Evolutionary conservation across 2,329 filamentous ascomycete species (phyloP).

Genomic region (Gyromitra esculenta): DNA sequence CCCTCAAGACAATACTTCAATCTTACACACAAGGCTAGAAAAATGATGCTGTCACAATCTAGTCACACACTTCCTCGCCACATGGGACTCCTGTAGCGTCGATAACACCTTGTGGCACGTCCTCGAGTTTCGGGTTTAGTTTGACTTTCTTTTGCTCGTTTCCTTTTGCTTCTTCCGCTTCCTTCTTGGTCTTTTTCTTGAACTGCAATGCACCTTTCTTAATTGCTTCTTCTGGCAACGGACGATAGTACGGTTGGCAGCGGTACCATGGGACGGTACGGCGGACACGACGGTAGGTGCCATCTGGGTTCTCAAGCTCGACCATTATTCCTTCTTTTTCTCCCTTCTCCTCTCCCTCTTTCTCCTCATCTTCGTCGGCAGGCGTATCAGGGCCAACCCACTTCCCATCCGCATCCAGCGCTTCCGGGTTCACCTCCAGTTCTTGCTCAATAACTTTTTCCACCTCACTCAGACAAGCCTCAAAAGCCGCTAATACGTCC

Average conservation of each 20-base stretch:
- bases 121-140: slow-evolving; percentile 27
- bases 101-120: not conserved
- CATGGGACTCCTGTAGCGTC: not conserved
- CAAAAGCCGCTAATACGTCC: slow-evolving; percentile 71
- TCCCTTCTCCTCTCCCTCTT: slow-evolving; percentile 60
- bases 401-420: slow-evolving; percentile 50
- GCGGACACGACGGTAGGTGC: slow-evolving; percentile 33
- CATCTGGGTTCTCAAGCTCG: slow-evolving; percentile 37
- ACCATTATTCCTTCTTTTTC: slow-evolving; percentile 48
- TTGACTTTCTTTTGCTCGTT: slow-evolving; percentile 31
- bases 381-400: slow-evolving; percentile 53
- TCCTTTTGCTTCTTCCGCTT: slow-evolving; percentile 57
- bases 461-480: slow-evolving; percentile 77
- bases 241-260: slow-evolving; percentile 56
- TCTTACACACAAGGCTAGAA: not conserved
- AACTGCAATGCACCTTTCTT: slow-evolving; percentile 81
- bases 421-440: slow-evolving; percentile 66
- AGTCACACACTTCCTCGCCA: slow-evolving; percentile 14
- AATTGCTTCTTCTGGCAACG: slow-evolving; percentile 82
- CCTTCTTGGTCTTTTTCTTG: slow-evolving; percentile 59
- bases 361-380: slow-evolving; percentile 61
- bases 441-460: slow-evolving; percentile 81
- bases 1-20: not conserved
- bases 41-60: not conserved
- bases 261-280: slow-evolving; percentile 57